Percentiles rank a stretch among this genome's conserved stretches.
phyloP scores from a whole-genome alignment of 495 filamentous ascomycete species.

The Glutinoglossum americanum region DNA sequence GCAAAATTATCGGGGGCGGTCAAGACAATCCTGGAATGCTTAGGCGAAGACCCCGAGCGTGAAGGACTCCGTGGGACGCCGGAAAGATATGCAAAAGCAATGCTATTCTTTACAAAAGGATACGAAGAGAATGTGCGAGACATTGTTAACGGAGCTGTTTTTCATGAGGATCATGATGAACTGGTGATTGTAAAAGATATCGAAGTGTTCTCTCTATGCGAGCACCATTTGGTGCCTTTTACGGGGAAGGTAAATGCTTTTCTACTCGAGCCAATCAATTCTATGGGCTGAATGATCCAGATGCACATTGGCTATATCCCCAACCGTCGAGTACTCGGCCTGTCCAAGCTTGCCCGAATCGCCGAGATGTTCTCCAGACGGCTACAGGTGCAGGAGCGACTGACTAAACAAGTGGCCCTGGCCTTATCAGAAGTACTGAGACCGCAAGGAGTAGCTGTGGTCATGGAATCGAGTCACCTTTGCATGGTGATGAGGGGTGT shows the following conservation, averaged over 20 bases:
- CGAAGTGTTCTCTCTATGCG: constrained; percentile 85
- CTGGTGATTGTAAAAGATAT: constrained; percentile 96
- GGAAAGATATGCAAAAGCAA: constrained; percentile 79
- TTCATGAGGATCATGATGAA: constrained; percentile 93
- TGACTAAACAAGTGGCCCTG: constrained; percentile 90
- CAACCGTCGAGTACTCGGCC: constrained; percentile 61
- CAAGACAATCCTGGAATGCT: constrained; percentile 77
- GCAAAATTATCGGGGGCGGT: constrained; percentile 69
- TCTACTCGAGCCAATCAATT: constrained; percentile 6
- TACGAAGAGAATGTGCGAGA: constrained; percentile 91
- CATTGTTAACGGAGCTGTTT: constrained; percentile 86
- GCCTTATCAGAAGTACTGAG: constrained; percentile 81
- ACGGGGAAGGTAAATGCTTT: constrained; percentile 51
- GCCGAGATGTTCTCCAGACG: constrained; percentile 92
- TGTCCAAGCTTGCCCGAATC: constrained; percentile 86
- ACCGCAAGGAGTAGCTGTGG: constrained; percentile 86
- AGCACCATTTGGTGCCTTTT: constrained; percentile 95
- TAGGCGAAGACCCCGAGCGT: constrained; percentile 85
- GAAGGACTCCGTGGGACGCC: constrained; percentile 80
- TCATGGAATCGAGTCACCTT: constrained; percentile 94
- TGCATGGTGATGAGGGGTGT: constrained; percentile 97
- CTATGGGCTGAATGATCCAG: constrained; percentile 18
- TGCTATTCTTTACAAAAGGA: constrained; percentile 97
- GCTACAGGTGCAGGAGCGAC: constrained; percentile 82
- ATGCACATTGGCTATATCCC: constrained; percentile 99